Base-by-base conservation (phyloP, 352 stramenopile genomes). In the Globisporangium okanoganense region DNA sequence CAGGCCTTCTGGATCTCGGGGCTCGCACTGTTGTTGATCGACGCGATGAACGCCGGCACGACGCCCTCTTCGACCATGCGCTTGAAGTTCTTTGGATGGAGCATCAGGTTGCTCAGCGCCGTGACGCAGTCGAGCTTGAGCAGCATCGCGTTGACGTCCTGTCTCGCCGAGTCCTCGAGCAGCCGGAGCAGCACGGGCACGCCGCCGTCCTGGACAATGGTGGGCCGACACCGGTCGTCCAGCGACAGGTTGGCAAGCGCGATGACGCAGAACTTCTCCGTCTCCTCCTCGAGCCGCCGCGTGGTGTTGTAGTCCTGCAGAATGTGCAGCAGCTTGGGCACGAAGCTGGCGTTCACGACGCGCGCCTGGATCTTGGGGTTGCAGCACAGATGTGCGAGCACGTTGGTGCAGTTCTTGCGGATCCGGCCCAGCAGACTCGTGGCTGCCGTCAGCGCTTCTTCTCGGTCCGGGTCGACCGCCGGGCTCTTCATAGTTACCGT, bases 81-180 rank as follows among this genome's bases (percentile, higher is more conserved):
- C 40, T 69, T 69, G 49, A 93, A 93, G 56, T 92, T 93, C 45
- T 88, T 82, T 9, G 84, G 80, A 47, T 92, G 83, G 8, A 93
- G 73, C 66, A 94, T 88, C 6, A 94, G 62, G 41, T 93, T 92
- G 63, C 85, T 93, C 54, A 94, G 66, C 16, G 83, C 76, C 22
- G 82, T 90, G 24, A 93, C 82, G 51, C 83, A 92, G 68, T 94
- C 85, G 31, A 92, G 66, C 53, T 92, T 83, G 13, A 92, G 69
- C 50, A 92, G 66, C 33, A 86, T 71, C 6, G 50, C 36, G 36
- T 66, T 55, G 8, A 47, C 53, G 12, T 71, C 58, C 12, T 71
- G 67, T 0, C 36, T 49, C 25, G 43, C 24, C 10, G 44, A 25
- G 38, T 70, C 55, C 20, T 75, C 54, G 14, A 94, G 70, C 3